Percentiles rank a stretch among this genome's conserved stretches.
These are phyloP conservation scores for Amphibolis antarctica DNA, from an alignment of 106 monocot genomes.

Conservation along the genomic window DNA sequence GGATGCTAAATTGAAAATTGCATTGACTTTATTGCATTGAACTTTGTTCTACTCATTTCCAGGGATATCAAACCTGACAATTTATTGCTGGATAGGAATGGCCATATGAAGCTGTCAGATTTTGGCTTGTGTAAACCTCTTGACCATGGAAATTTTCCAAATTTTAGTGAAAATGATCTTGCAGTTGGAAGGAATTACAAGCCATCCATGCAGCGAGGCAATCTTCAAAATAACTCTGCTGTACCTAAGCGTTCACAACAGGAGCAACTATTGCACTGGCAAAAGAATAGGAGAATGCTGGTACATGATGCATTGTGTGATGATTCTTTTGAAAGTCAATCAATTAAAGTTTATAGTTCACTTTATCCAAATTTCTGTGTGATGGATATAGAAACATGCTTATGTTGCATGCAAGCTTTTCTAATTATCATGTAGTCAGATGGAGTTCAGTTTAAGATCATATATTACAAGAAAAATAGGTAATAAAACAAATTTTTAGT, in stretches of 20 bases:
- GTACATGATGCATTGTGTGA: constrained; percentile 20
- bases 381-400: no score
- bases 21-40: neutral
- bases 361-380: no score
- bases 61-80: constrained; percentile 83
- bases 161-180: constrained; percentile 39
- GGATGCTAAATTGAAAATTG: neutral
- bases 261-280: constrained; percentile 62
- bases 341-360: neutral
- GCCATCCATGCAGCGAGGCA: constrained; percentile 22
- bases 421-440: no score
- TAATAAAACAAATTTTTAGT: no score
- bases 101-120: constrained; percentile 86
- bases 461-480: no score
- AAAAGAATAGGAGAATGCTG: constrained; percentile 61
- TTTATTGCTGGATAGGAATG: constrained; percentile 54
- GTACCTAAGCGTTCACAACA: constrained; percentile 48
- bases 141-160: constrained; percentile 54
- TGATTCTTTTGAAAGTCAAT: neutral
- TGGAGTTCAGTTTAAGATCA: no score
- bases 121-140: constrained; percentile 71
- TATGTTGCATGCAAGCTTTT: no score
- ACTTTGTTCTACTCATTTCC: constrained; percentile 3
- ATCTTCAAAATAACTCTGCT: constrained; percentile 17
- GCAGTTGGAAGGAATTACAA: constrained; percentile 25